Percentiles rank a stretch among this genome's conserved stretches.
phyloP scores from a whole-genome alignment of 129 eudicot species.

The Lactuca saligna region DNA sequence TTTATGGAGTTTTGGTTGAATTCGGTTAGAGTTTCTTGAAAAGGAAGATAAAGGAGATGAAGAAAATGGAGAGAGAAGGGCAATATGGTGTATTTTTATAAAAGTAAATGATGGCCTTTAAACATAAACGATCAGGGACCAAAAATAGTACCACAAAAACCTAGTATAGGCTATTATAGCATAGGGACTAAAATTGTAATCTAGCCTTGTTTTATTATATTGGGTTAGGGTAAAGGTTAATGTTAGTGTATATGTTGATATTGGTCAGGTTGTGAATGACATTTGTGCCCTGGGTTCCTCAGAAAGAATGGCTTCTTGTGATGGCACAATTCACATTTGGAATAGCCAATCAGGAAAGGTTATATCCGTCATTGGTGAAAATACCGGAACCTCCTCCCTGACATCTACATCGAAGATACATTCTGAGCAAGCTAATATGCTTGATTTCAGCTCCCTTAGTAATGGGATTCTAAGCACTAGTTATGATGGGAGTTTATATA shows the following conservation, averaged over 20 bases:
- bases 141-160: too few species aligned
- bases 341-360: conserved; percentile 76
- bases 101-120: too few species aligned
- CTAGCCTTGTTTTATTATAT: neutral
- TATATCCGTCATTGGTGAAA: conserved; percentile 72
- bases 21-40: too few species aligned
- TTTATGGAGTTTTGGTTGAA: too few species aligned
- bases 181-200: too few species aligned
- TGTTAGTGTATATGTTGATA: conserved; percentile 7
- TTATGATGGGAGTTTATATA: conserved; percentile 82
- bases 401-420: conserved; percentile 49
- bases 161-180: too few species aligned
- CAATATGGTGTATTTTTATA: too few species aligned
- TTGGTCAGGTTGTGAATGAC: conserved; percentile 89
- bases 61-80: too few species aligned
- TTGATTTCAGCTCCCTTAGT: conserved; percentile 65
- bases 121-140: too few species aligned
- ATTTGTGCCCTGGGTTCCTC: conserved; percentile 58
- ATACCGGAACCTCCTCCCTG: conserved; percentile 40
- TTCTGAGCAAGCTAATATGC: conserved; percentile 73
- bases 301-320: conserved; percentile 92
- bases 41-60: too few species aligned
- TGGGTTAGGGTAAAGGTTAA: conserved; percentile 3
- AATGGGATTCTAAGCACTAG: conserved; percentile 72
- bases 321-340: conserved; percentile 96